Percentiles rank a stretch among this genome's conserved stretches.
Conservation (phyloP, 345 rosid species). For the Mercurialis annua region DNA sequence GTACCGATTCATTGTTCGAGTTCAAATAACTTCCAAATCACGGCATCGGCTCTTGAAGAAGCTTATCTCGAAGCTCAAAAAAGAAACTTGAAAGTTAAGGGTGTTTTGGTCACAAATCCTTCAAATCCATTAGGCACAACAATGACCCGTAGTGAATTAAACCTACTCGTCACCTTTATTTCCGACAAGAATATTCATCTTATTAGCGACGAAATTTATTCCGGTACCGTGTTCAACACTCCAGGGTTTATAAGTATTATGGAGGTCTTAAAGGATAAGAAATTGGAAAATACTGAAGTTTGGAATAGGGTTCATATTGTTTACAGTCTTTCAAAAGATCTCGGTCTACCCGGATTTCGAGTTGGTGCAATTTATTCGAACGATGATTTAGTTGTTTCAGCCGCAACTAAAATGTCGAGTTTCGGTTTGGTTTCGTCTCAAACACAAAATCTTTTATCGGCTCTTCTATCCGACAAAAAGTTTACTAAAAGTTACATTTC, state of each 20-base stretch:
- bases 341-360: slow-evolving; percentile 83
- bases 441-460: slow-evolving; percentile 66
- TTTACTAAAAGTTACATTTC: slow-evolving; percentile 55
- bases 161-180: slow-evolving; percentile 63
- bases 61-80: slow-evolving; percentile 64
- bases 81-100: slow-evolving; percentile 64
- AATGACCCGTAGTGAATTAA: slow-evolving; percentile 49
- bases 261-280: slow-evolving; percentile 59
- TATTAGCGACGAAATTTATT: slow-evolving; percentile 77
- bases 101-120: slow-evolving; percentile 74
- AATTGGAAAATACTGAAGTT: slow-evolving; percentile 43
- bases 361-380: slow-evolving; percentile 83
- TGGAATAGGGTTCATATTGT: slow-evolving; percentile 62
- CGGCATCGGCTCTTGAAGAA: slow-evolving; percentile 49
- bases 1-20: slow-evolving; percentile 50
- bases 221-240: slow-evolving; percentile 71
- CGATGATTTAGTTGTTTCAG: slow-evolving; percentile 56
- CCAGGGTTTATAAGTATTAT: slow-evolving; percentile 58
- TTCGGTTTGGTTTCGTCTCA: slow-evolving; percentile 82
- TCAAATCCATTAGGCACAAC: slow-evolving; percentile 81
- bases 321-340: slow-evolving; percentile 72
- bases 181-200: slow-evolving; percentile 56
- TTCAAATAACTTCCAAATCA: slow-evolving; percentile 47
- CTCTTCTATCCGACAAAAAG: slow-evolving; percentile 66
- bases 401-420: slow-evolving; percentile 88